Evolutionary conservation across 2,329 filamentous ascomycete species (phyloP), one percentile per base, ranked within the genome.

Genomic region (Polychaeton citri): DNA sequence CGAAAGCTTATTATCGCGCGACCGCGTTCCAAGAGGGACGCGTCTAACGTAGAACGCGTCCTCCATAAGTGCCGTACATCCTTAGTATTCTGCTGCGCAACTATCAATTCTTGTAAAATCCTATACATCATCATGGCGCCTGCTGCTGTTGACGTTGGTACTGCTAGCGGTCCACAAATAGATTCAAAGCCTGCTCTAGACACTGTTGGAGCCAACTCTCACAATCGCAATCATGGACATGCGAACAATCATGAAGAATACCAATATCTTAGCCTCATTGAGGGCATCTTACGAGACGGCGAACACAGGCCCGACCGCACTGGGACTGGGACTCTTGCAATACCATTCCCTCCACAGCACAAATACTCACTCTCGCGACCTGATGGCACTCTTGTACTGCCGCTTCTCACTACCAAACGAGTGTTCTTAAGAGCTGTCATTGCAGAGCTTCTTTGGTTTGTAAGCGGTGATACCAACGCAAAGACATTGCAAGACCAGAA

Each of bases 381-480:
- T 24, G 56, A 61, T 6, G 49, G 54, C n/a, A 63, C 61, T 9
- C 77, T 80, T 2, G 69, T 95, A 49, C 74, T 98, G 15, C 90
- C 90, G 17, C 83, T 98, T 47, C 78, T 98, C 13, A 98, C 90
- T 4, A 98, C 90, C 2, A 98, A 98, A 60, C 85, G 90, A 47
- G 90, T 98, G 50, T 96, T 95, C 63, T 73, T 83, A 20, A 81
- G 83, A 41, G 88, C 87, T 50, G 81, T 98, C 34, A 69, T 96
- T 43, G 82, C 79, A 45, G 90, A 98, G 61, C 78, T 98, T 1
- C 78, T 98, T 42, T 98, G 90, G 90, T 98, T 98, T 62, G 71
- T 98, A 47, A 73, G 76, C 31, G 90, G 85, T 52, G 75, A 68
- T 51, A 98, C 90, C 2, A 85, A 83, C 1, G 87, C 84, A 1